These are phyloP conservation scores for Thraustotheca clavata DNA, from an alignment of 352 stramenopile genomes.

Conservation along the genomic window DNA sequence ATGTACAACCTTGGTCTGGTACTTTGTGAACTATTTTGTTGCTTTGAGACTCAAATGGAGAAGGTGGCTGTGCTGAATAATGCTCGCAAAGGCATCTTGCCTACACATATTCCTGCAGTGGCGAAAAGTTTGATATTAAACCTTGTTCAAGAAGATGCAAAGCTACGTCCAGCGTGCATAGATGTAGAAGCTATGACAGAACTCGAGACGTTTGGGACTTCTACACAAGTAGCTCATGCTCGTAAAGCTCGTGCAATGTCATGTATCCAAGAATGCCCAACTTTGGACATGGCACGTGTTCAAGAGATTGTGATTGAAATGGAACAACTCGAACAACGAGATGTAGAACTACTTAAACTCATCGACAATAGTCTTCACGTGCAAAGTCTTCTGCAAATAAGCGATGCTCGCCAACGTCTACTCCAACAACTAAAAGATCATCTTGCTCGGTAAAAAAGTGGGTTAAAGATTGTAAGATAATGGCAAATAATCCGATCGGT, in stretches of 20 bases:
- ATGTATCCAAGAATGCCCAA: background rate
- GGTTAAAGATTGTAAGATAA: background rate
- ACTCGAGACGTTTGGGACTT: background rate
- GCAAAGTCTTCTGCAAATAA: background rate
- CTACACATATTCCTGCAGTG: slow-evolving; percentile 24
- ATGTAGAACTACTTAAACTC: background rate
- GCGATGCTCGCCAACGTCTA: background rate
- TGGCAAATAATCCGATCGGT: background rate
- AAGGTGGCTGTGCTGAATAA: slow-evolving; percentile 46
- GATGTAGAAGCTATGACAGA: slow-evolving; percentile 34
- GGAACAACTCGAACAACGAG: background rate
- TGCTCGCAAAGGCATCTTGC: slow-evolving; percentile 35
- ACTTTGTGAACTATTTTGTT: slow-evolving; percentile 64
- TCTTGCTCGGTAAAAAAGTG: background rate
- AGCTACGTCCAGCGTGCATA: slow-evolving; percentile 33
- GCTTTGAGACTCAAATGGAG: slow-evolving; percentile 76
- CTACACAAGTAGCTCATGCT: background rate
- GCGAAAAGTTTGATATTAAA: slow-evolving; percentile 41
- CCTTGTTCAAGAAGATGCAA: slow-evolving; percentile 43
- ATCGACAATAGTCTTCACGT: background rate
- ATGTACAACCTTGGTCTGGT: slow-evolving; percentile 68
- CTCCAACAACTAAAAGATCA: background rate
- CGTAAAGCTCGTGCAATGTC: background rate
- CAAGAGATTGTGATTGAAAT: background rate
- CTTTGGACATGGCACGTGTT: background rate